Evolutionary conservation across 805 yeast genomes (phyloP).

Genomic region (Helenozyma baotianmanensis): DNA sequence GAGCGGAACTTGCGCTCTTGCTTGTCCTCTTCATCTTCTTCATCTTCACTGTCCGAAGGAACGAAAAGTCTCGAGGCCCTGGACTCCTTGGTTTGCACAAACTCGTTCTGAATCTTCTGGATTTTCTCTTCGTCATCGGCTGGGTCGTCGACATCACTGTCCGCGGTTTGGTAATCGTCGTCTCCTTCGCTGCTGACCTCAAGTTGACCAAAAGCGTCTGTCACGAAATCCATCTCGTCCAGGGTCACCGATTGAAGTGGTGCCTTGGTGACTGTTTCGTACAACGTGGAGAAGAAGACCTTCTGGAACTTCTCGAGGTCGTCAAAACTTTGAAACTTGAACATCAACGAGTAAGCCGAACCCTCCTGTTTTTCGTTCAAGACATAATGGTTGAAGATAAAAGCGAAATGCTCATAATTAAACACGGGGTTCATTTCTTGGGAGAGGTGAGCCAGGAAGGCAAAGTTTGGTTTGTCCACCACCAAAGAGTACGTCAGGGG

Average conservation of each 20-base stretch:
- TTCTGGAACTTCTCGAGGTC: slow-evolving; percentile 50
- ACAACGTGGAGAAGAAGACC: slow-evolving; percentile 47
- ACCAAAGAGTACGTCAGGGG: slow-evolving; percentile 53
- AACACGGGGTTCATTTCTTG: slow-evolving; percentile 63
- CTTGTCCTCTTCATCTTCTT: slow-evolving; percentile 35
- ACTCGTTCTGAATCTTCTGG: slow-evolving; percentile 8
- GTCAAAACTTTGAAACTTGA: slow-evolving; percentile 45
- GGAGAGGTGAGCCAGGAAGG: slow-evolving; percentile 16
- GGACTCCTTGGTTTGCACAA: slow-evolving; percentile 3
- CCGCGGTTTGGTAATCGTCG: background rate
- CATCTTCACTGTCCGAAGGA: slow-evolving; percentile 19
- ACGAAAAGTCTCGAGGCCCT: slow-evolving; percentile 5
- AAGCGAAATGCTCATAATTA: slow-evolving; percentile 50
- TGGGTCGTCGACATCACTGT: slow-evolving; percentile 9
- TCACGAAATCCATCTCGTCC: slow-evolving; percentile 51
- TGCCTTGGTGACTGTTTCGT: slow-evolving; percentile 54
- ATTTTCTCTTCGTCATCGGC: slow-evolving; percentile 21
- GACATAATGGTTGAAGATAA: slow-evolving; percentile 56
- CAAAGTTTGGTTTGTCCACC: slow-evolving; percentile 4
- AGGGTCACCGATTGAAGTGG: slow-evolving; percentile 41
- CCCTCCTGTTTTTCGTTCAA: slow-evolving; percentile 17
- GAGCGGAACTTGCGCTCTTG: slow-evolving; percentile 11
- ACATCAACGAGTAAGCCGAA: slow-evolving; percentile 55
- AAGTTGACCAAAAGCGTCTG: slow-evolving; percentile 45
- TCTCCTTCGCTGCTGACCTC: slow-evolving; percentile 26